phyloP scores from a whole-genome alignment of 257 asterid species.

The Voacanga thouarsii region DNA sequence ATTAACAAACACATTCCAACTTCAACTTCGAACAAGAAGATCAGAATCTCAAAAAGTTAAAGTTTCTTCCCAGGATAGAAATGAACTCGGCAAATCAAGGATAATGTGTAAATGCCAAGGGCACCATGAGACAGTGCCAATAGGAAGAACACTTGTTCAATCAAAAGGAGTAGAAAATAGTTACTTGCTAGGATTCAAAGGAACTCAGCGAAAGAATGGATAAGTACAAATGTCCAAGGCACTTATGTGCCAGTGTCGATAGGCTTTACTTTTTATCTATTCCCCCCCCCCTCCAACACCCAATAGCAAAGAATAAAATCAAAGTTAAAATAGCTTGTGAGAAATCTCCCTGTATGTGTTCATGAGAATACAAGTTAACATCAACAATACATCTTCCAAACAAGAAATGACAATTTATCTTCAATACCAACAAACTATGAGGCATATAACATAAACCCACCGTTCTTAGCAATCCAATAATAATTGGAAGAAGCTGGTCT shows the following conservation, averaged over 20 bases:
- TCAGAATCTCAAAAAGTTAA: background rate
- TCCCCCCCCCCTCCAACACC: too few species aligned
- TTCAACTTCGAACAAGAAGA: background rate
- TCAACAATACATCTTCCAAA: background rate
- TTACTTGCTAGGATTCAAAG: background rate
- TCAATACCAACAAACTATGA: background rate
- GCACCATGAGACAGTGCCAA: background rate
- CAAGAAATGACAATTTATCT: background rate
- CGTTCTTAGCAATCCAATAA: constrained; percentile 95
- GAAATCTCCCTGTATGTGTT: background rate
- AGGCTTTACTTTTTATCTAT: background rate
- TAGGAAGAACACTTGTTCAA: background rate
- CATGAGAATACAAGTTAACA: background rate
- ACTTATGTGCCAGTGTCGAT: background rate
- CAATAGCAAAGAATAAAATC: background rate
- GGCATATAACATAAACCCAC: constrained; percentile 38
- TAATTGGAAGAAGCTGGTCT: constrained; percentile 88
- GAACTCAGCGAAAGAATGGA: background rate
- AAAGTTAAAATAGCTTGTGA: background rate
- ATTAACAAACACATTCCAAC: background rate
- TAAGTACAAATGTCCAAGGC: background rate
- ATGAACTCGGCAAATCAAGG: background rate
- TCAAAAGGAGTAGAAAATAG: background rate
- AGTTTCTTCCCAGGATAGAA: background rate
- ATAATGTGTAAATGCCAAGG: background rate